Evolutionary conservation across 2,329 filamentous ascomycete species (phyloP).

Genomic region (Aspergillus terreus): DNA sequence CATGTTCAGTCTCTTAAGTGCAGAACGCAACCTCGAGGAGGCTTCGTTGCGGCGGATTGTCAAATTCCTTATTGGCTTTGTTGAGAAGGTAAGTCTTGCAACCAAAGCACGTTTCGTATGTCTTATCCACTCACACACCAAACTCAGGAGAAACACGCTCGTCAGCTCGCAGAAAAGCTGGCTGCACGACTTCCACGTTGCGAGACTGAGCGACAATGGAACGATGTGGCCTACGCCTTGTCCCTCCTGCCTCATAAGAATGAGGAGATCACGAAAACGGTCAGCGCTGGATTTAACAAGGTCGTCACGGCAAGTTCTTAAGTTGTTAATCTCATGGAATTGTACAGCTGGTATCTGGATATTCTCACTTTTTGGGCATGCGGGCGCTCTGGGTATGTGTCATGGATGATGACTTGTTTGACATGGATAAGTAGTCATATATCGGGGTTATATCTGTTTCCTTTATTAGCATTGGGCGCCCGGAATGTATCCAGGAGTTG

Average conservation of each 20-base stretch:
- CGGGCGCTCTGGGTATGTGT: background rate
- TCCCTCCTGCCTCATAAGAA: slow-evolving; percentile 75
- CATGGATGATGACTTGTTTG: background rate
- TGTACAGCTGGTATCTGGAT: slow-evolving; percentile 13
- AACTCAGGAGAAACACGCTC: slow-evolving; percentile 86
- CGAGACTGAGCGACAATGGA: slow-evolving; percentile 94
- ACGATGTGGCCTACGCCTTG: slow-evolving; percentile 90
- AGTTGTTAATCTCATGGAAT: background rate
- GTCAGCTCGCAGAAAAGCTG: slow-evolving; percentile 87
- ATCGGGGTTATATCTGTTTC: no score
- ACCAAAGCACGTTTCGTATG: background rate
- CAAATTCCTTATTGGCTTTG: slow-evolving; percentile 89
- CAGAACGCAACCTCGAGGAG: slow-evolving; percentile 75
- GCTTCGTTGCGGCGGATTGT: slow-evolving; percentile 83
- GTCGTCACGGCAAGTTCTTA: slow-evolving; percentile 62
- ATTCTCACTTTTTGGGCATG: background rate
- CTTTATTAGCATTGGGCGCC: no score
- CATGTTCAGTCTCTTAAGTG: slow-evolving; percentile 91
- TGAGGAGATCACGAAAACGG: slow-evolving; percentile 43
- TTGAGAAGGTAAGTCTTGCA: slow-evolving; percentile 73
- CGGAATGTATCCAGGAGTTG: no score
- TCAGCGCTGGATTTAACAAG: slow-evolving; percentile 53
- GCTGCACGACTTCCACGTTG: slow-evolving; percentile 80
- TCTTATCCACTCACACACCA: background rate
- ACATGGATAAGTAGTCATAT: background rate